Percentiles rank a stretch among this genome's conserved stretches.
Conservation (phyloP, 2,329 filamentous ascomycete species). For the Biscogniauxia marginata region DNA sequence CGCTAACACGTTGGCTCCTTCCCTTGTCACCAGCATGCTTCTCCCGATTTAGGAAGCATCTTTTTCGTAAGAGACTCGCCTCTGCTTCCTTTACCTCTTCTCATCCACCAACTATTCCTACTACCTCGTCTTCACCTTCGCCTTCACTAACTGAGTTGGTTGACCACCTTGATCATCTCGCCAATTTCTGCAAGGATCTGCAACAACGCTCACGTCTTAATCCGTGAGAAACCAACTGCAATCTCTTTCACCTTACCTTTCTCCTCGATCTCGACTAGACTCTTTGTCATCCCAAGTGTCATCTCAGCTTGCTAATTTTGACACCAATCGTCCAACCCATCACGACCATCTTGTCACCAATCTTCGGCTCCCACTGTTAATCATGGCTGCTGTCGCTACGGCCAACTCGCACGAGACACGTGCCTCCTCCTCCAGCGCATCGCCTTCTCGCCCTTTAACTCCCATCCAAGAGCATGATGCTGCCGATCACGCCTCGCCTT, state of each 20-base stretch:
- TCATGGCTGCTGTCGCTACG: not conserved
- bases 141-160: too few relatives aligned
- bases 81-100: not conserved
- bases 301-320: too few relatives aligned
- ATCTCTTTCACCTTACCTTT: too few relatives aligned
- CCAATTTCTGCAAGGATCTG: too few relatives aligned
- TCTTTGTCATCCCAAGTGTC: too few relatives aligned
- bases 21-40: not conserved
- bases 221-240: too few relatives aligned
- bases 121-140: not conserved
- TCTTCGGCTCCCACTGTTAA: not conserved
- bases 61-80: not conserved
- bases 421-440: not conserved
- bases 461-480: not conserved
- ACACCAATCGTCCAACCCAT: too few relatives aligned
- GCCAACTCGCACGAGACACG: not conserved
- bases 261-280: too few relatives aligned
- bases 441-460: not conserved
- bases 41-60: not conserved
- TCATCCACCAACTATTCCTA: not conserved
- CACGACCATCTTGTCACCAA: not conserved
- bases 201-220: too few relatives aligned
- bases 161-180: too few relatives aligned
- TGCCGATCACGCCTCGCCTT: not conserved
- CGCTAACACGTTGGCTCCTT: not conserved